A percentile compares a stretch with the other conserved stretches of the same genome.
Conservation (phyloP, 495 filamentous ascomycete genomes). For the Penicillium verhagenii region DNA sequence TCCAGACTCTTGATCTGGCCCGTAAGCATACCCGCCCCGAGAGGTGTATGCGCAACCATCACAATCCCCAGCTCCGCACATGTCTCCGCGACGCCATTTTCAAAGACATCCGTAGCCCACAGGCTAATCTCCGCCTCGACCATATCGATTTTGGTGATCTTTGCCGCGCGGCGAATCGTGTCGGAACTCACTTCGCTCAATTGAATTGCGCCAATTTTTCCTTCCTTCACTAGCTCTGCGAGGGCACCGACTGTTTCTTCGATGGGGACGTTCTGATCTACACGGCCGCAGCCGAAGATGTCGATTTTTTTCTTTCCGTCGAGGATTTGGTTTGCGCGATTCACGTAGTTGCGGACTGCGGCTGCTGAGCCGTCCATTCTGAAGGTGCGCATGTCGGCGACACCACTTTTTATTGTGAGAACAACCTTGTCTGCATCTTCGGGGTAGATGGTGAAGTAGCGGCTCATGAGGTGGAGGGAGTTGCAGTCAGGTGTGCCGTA, state of each 20-base stretch:
- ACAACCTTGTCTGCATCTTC: conserved; percentile 65
- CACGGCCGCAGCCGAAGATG: conserved; percentile 66
- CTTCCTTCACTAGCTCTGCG: conserved; percentile 39
- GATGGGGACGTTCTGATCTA: conserved; percentile 58
- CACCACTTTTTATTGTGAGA: conserved; percentile 63
- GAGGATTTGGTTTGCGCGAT: conserved; percentile 54
- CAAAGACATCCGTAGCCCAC: conserved; percentile 54
- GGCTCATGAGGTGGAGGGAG: conserved; percentile 59
- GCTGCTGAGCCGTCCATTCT: conserved; percentile 49
- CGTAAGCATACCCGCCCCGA: conserved; percentile 48
- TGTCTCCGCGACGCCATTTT: conserved; percentile 62
- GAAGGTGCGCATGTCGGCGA: conserved; percentile 24
- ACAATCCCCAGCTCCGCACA: conserved; percentile 63
- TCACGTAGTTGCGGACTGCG: conserved; percentile 51
- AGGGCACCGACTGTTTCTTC: conserved; percentile 48
- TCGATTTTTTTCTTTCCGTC: conserved; percentile 65
- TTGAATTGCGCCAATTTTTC: conserved; percentile 57
- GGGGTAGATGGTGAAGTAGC: conserved; percentile 67
- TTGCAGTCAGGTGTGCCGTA: conserved; percentile 39
- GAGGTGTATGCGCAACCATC: conserved; percentile 57
- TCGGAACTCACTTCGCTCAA: conserved; percentile 61
- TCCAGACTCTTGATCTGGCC: conserved; percentile 55
- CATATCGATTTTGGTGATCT: conserved; percentile 56
- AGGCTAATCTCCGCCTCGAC: conserved; percentile 71
- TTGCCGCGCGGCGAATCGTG: conserved; percentile 64